A percentile compares a stretch with the other conserved stretches of the same genome.
These are phyloP conservation scores for Kodamaea neixiangensis DNA, from an alignment of 805 yeast species.

Conservation along the genomic window DNA sequence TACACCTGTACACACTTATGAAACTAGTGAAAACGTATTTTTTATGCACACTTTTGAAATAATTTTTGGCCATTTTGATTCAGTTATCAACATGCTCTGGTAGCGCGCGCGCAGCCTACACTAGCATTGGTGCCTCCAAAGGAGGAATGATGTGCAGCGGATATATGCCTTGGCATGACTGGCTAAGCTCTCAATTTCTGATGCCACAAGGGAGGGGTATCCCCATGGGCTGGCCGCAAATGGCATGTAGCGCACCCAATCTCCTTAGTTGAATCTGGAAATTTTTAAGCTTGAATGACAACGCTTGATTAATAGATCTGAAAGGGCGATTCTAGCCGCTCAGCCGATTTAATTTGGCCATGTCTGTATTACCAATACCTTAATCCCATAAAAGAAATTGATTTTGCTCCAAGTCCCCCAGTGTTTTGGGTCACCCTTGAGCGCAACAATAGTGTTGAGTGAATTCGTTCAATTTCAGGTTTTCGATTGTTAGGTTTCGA, in stretches of 20 bases:
- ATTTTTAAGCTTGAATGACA: background rate
- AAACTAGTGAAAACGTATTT: background rate
- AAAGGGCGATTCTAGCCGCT: background rate
- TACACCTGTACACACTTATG: background rate
- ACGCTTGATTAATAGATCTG: background rate
- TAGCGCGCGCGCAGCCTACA: background rate
- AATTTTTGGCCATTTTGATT: background rate
- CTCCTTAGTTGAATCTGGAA: background rate
- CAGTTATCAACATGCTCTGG: background rate
- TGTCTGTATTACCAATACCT: background rate
- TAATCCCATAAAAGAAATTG: background rate
- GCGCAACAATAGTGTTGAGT: background rate
- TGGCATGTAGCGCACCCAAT: background rate
- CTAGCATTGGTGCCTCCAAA: background rate
- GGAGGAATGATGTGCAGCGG: conserved; percentile 2
- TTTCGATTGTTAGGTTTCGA: background rate
- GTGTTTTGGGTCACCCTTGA: background rate
- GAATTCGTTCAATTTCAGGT: background rate
- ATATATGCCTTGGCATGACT: conserved; percentile 1
- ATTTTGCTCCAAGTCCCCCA: background rate
- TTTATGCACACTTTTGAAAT: conserved; percentile 1
- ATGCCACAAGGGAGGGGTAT: background rate
- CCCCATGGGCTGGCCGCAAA: background rate
- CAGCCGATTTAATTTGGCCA: background rate
- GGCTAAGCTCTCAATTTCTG: no score